Evolutionary conservation across 1,139 yeast genomes (phyloP).

Genomic region (Pneumocystis sp.): DNA sequence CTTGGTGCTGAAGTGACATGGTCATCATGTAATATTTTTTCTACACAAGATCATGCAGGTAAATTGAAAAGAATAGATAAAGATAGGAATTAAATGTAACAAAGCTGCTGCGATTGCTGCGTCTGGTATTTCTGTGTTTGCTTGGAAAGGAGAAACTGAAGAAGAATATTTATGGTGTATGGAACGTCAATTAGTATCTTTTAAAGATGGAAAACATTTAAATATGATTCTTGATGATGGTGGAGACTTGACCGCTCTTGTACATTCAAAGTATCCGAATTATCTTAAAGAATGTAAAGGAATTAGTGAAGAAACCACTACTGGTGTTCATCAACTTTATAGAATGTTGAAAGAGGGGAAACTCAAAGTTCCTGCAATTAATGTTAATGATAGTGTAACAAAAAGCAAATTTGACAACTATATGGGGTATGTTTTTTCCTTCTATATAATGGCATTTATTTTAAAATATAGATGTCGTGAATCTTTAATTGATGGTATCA

Average conservation of each 20-base stretch:
- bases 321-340: constrained; percentile 99
- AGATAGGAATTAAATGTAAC: constrained; percentile 3
- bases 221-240: constrained; percentile 98
- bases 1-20: constrained; percentile 99
- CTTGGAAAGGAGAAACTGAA: constrained; percentile 99
- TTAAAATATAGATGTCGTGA: background rate
- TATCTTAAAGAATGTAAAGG: constrained; percentile 92
- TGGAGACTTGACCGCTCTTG: constrained; percentile 96
- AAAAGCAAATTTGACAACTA: constrained; percentile 98
- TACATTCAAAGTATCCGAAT: constrained; percentile 97
- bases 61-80: constrained; percentile 27
- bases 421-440: constrained; percentile 98
- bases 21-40: constrained; percentile 99
- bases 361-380: constrained; percentile 98
- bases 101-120: constrained; percentile 98
- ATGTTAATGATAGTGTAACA: constrained; percentile 98
- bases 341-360: constrained; percentile 80
- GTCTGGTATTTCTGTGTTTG: constrained; percentile 97
- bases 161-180: constrained; percentile 99
- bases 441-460: constrained; percentile 87
- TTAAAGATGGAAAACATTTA: constrained; percentile 91
- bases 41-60: constrained; percentile 62
- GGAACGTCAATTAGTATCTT: constrained; percentile 96
- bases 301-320: constrained; percentile 97
- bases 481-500: background rate